Conservation (phyloP, 2,329 filamentous ascomycete species). For the Phialophora verrucosa region DNA sequence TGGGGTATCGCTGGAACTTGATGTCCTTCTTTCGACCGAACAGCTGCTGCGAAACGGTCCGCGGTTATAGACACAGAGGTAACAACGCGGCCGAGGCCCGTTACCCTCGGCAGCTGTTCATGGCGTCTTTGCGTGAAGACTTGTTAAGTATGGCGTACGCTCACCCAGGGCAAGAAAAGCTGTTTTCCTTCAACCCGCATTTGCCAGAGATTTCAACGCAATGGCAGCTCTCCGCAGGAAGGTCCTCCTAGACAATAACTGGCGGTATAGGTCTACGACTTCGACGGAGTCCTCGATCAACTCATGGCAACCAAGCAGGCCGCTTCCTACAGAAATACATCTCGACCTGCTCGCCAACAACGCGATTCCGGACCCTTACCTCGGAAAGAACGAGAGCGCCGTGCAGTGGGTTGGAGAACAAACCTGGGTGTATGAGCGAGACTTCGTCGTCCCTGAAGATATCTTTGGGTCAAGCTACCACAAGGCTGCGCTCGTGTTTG, state of each 20-base stretch:
- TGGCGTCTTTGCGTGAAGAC: too few species aligned
- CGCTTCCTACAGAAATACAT: constrained; percentile 21
- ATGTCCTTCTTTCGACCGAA: too few species aligned
- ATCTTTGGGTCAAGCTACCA: constrained; percentile 33
- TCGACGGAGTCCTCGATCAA: background rate
- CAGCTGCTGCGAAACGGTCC: too few species aligned
- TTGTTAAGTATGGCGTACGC: too few species aligned
- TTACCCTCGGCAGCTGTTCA: too few species aligned
- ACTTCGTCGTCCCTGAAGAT: constrained; percentile 57
- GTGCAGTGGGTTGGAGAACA: constrained; percentile 74
- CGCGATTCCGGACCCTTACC: constrained; percentile 63
- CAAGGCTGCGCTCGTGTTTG: constrained; percentile 69
- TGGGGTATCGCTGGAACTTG: too few species aligned
- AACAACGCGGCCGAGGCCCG: too few species aligned
- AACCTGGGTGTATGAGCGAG: constrained; percentile 71
- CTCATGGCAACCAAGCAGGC: constrained; percentile 10
- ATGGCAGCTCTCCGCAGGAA: background rate
- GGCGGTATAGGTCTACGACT: constrained; percentile 6
- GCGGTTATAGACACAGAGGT: too few species aligned
- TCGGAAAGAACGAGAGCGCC: constrained; percentile 75
- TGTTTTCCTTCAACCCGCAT: too few species aligned
- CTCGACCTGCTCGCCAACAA: constrained; percentile 45
- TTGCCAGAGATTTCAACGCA: background rate
- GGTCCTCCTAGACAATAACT: background rate
- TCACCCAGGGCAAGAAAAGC: too few species aligned